Evolutionary conservation across 495 filamentous ascomycete genomes (phyloP).

Genomic region (Xylaria acuta): DNA sequence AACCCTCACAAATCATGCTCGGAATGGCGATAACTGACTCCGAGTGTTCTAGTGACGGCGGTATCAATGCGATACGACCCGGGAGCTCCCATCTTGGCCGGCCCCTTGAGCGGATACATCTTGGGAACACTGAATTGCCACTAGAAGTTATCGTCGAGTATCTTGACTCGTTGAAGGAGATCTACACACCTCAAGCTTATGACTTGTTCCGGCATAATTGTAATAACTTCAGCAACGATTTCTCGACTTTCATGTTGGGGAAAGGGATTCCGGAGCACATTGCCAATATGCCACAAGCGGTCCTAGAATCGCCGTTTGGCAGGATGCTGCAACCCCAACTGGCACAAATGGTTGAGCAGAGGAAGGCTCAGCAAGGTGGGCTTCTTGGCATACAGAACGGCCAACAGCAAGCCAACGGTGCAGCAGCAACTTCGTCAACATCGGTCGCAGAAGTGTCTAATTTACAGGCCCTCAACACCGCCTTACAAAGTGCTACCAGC

Average conservation of each 20-base stretch:
- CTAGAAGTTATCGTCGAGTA: conserved; percentile 88
- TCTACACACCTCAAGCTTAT: conserved; percentile 87
- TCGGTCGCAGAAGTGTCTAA: conserved; percentile 46
- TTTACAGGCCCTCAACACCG: conserved; percentile 63
- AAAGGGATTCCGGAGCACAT: conserved; percentile 89
- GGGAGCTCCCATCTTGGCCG: conserved; percentile 84
- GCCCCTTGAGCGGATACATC: conserved; percentile 75
- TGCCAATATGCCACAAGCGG: conserved; percentile 81
- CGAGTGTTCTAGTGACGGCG: too few relatives aligned
- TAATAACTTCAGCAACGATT: conserved; percentile 97
- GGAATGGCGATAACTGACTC: too few relatives aligned
- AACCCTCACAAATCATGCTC: too few relatives aligned
- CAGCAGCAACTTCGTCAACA: conserved; percentile 36
- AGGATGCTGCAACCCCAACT: conserved; percentile 87
- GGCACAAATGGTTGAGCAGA: conserved; percentile 72
- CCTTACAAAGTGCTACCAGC: conserved; percentile 59
- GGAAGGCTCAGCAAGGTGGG: conserved; percentile 61
- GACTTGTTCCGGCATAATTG: conserved; percentile 88
- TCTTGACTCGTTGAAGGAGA: conserved; percentile 77
- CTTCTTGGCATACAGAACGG: conserved; percentile 57
- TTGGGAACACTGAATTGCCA: conserved; percentile 81
- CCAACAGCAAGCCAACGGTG: conserved; percentile 37
- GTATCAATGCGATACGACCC: conserved; percentile 79
- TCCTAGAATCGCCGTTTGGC: conserved; percentile 89
- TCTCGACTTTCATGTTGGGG: conserved; percentile 89